Conservation (phyloP, 2,329 filamentous ascomycete species). For the Pyricularia pennisetigena region DNA sequence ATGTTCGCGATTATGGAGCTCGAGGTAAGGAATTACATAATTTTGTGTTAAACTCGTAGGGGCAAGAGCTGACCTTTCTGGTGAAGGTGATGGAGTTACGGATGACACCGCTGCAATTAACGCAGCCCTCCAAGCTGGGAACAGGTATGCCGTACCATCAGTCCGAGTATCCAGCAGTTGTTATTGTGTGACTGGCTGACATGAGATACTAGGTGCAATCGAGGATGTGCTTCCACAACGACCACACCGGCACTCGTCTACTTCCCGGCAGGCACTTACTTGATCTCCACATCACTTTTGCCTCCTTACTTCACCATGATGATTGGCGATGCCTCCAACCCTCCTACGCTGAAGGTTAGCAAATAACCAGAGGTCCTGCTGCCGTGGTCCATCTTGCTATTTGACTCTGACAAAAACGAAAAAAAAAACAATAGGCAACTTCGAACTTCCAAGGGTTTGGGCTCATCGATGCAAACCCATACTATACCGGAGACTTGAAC, state of each 20-base stretch:
- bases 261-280: constrained; percentile 48
- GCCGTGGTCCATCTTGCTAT: constrained; percentile 8
- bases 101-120: constrained; percentile 37
- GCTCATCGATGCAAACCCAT: constrained; percentile 38
- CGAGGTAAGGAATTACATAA: neutral
- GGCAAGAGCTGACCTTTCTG: neutral
- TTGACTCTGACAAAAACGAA: constrained; percentile 27
- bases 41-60: neutral
- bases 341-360: constrained; percentile 27
- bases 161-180: neutral
- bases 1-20: constrained; percentile 4
- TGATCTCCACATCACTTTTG: constrained; percentile 59
- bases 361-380: neutral
- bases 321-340: constrained; percentile 55
- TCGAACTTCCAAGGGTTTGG: constrained; percentile 37
- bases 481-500: constrained; percentile 29
- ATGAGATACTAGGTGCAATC: constrained; percentile 18
- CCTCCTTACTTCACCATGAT: constrained; percentile 75
- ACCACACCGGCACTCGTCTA: constrained; percentile 31
- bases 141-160: constrained; percentile 13
- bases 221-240: constrained; percentile 29
- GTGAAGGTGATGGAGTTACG: constrained; percentile 29
- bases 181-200: neutral
- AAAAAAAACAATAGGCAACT: constrained; percentile 19
- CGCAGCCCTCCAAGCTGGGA: constrained; percentile 28